Evolutionary conservation across 345 rosid species (phyloP).

Genomic region (Crucihimalaya himalaica): DNA sequence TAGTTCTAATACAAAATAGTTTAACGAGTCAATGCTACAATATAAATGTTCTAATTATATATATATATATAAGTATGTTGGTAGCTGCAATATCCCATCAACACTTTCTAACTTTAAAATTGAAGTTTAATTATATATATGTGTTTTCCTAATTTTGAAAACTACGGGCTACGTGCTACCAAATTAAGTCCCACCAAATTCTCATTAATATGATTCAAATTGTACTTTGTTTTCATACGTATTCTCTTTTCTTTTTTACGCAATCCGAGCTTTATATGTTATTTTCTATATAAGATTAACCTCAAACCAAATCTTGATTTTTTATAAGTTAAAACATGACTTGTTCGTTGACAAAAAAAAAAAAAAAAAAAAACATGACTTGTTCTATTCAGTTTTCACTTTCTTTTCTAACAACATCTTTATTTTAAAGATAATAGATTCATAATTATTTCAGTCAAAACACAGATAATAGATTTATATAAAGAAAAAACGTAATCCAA

Average conservation of each 20-base stretch:
- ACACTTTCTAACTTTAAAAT: background rate
- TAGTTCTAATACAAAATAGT: too few relatives aligned
- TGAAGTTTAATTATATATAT: background rate
- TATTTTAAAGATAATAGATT: background rate
- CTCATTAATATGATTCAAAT: conserved; percentile 24
- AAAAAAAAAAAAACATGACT: too few relatives aligned
- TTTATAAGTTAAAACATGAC: too few relatives aligned
- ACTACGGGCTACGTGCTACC: conserved; percentile 35
- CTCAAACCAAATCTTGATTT: too few relatives aligned
- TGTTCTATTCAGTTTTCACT: too few relatives aligned
- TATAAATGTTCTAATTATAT: too few relatives aligned
- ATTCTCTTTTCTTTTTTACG: background rate
- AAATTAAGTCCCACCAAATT: conserved; percentile 33
- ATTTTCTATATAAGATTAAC: background rate
- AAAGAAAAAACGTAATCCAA: background rate
- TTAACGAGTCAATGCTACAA: background rate
- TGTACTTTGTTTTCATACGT: background rate
- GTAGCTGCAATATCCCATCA: background rate
- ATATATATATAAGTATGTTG: too few relatives aligned
- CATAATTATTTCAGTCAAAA: background rate
- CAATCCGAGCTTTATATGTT: conserved; percentile 1
- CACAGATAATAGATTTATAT: background rate
- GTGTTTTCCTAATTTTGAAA: background rate
- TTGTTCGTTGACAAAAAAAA: too few relatives aligned
- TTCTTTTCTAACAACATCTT: too few relatives aligned